A percentile compares a stretch with the other conserved stretches of the same genome.
Evolutionary conservation across 352 stramenopile genomes (phyloP).

Genomic region (Peronospora destructor): DNA sequence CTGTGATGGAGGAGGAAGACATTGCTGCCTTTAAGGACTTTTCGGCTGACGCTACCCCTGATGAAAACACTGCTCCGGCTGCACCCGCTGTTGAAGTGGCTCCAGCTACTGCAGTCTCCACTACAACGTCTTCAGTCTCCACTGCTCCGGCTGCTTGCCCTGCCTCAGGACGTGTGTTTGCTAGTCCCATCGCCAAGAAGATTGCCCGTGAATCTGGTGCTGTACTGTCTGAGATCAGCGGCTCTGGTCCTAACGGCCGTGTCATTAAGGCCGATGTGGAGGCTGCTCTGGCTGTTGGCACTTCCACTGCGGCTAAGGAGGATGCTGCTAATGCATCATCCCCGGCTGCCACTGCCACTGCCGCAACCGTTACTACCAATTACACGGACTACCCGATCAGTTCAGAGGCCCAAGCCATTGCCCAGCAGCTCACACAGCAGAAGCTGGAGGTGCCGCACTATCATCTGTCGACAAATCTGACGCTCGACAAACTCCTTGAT

Average conservation of each 20-base stretch:
- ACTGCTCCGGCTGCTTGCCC: conserved; percentile 15
- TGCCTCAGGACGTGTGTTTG: conserved; percentile 81
- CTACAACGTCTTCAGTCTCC: conserved; percentile 16
- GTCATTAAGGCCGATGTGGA: conserved; percentile 93
- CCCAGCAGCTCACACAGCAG: conserved; percentile 86
- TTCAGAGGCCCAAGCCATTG: conserved; percentile 61
- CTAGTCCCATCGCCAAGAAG: conserved; percentile 92
- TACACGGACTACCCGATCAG: conserved; percentile 93
- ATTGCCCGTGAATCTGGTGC: conserved; percentile 75
- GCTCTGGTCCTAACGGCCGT: conserved; percentile 82
- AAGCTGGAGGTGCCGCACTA: conserved; percentile 96
- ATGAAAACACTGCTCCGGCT: conserved; percentile 25
- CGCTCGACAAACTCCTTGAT: conserved; percentile 87
- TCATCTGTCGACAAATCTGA: conserved; percentile 93
- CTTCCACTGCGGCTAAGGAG: conserved; percentile 25
- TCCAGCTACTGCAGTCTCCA: conserved; percentile 17
- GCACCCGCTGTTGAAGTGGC: conserved; percentile 16
- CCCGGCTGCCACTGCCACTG: conserved; percentile 17
- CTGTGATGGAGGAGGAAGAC: conserved; percentile 46
- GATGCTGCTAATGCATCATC: conserved; percentile 22
- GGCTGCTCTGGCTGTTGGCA: conserved; percentile 74
- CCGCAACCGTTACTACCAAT: conserved; percentile 46
- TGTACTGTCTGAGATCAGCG: conserved; percentile 59
- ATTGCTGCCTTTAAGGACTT: conserved; percentile 56
- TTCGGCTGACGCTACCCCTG: conserved; percentile 30